Evolutionary conservation across 2,329 filamentous ascomycete genomes (phyloP).

Genomic region (Claviceps sp.): DNA sequence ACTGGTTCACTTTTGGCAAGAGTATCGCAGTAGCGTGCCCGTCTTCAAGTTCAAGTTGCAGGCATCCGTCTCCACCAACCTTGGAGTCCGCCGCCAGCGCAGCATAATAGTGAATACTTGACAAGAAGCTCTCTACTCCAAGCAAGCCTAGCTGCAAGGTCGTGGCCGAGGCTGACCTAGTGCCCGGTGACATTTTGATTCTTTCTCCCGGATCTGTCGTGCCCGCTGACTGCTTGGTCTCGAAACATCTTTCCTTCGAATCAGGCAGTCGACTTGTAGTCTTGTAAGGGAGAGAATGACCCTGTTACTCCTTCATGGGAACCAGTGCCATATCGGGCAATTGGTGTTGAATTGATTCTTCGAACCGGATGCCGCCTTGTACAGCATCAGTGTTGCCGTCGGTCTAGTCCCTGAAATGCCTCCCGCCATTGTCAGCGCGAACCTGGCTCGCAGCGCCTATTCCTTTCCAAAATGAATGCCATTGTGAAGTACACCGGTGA

Average conservation of each 20-base stretch:
- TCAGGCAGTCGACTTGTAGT: conserved; percentile 15
- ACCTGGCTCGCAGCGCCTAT: conserved; percentile 15
- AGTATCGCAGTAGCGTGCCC: conserved; percentile 14
- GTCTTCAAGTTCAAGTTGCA: conserved; percentile 15
- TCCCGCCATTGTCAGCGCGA: conserved; percentile 17
- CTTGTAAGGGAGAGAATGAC: conserved; percentile 14
- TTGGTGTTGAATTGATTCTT: conserved; percentile 13
- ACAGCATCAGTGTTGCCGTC: conserved; percentile 17
- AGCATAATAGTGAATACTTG: neutral
- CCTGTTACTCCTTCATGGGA: conserved; percentile 15
- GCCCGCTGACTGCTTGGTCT: conserved; percentile 16
- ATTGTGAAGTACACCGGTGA: conserved; percentile 16
- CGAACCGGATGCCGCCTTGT: conserved; percentile 15
- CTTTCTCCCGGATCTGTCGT: conserved; percentile 13
- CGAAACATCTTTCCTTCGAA: conserved; percentile 14
- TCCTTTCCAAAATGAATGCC: conserved; percentile 20
- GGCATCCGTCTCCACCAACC: conserved; percentile 12
- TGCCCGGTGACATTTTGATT: conserved; percentile 13
- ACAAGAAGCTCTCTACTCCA: neutral
- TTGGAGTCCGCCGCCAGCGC: conserved; percentile 10
- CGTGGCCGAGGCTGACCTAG: conserved; percentile 9
- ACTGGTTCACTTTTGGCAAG: conserved; percentile 16
- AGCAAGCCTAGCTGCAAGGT: conserved; percentile 2
- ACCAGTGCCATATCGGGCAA: conserved; percentile 17
- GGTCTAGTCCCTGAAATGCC: conserved; percentile 18